A percentile compares a stretch with the other conserved stretches of the same genome.
Evolutionary conservation across 495 filamentous ascomycete species (phyloP).

Genomic region (Daldinia loculata): DNA sequence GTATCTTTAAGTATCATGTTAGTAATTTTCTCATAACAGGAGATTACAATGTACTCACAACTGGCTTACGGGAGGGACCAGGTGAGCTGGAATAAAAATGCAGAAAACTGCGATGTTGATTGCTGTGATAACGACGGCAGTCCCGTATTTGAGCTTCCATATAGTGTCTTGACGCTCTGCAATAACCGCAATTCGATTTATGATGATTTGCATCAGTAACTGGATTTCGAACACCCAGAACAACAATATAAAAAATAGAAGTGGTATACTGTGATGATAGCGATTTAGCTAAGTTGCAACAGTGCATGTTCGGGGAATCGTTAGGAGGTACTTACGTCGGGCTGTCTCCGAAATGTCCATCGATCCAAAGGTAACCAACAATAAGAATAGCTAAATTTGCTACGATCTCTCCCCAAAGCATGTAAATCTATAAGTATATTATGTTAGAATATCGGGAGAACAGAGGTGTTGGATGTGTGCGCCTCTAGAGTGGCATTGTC

Average conservation of each 20-base stretch:
- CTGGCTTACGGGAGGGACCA: constrained; percentile 43
- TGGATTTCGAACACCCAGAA: constrained; percentile 54
- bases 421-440: constrained; percentile 46
- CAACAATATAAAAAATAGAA: constrained; percentile 44
- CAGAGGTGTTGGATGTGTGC: too few species aligned
- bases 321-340: constrained; percentile 38
- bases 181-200: constrained; percentile 58
- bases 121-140: constrained; percentile 50
- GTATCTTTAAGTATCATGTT: constrained; percentile 39
- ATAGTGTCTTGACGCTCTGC: constrained; percentile 41
- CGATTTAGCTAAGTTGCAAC: background rate
- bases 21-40: background rate
- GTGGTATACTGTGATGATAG: constrained; percentile 31
- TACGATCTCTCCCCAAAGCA: constrained; percentile 56
- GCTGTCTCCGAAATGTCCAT: constrained; percentile 42
- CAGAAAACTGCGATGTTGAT: constrained; percentile 58
- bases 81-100: constrained; percentile 60
- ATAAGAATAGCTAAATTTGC: constrained; percentile 50
- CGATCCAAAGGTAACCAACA: constrained; percentile 51
- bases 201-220: constrained; percentile 58
- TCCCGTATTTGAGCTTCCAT: constrained; percentile 52
- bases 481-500: background rate
- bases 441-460: constrained; percentile 4
- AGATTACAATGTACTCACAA: background rate
- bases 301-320: background rate